Conservation (phyloP, 148 eudicot species). For the Vaccinium vitisidaea region DNA sequence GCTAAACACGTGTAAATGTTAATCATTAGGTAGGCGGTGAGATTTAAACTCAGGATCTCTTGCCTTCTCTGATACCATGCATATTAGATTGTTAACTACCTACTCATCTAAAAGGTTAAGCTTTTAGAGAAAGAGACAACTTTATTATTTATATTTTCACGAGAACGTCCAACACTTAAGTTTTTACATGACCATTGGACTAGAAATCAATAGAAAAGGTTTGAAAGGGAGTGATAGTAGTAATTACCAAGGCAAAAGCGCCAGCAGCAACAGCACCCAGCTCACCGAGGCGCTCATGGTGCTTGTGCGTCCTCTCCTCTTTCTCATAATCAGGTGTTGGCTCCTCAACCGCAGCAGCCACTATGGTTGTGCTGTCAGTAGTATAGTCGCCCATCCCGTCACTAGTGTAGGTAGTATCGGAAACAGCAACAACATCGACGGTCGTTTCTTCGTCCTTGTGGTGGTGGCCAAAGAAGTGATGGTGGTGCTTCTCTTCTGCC, state of each 20-base stretch:
- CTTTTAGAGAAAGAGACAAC: no score
- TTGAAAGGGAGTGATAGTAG: not conserved
- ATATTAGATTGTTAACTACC: no score
- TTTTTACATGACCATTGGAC: not conserved
- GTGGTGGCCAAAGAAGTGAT: not conserved
- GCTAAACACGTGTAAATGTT: no score
- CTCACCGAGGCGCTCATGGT: conserved; percentile 29
- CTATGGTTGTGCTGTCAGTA: not conserved
- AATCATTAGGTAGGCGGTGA: no score
- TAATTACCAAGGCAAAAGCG: conserved; percentile 48
- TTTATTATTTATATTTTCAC: no score
- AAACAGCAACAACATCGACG: not conserved
- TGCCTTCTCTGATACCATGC: no score
- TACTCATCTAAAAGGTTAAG: no score
- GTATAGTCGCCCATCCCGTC: not conserved
- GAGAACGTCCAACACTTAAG: not conserved
- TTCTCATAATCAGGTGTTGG: conserved; percentile 21
- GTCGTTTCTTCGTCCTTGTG: not conserved
- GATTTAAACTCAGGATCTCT: no score
- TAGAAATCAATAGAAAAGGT: not conserved
- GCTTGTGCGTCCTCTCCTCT: conserved; percentile 43
- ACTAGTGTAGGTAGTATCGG: no score
- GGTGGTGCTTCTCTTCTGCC: not conserved
- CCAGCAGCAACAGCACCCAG: conserved; percentile 41
- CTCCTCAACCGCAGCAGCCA: not conserved